Evolutionary conservation across 805 yeast genomes (phyloP), one percentile per base, ranked within the genome.

Genomic region (Metschnikowia chrysomelidarum): DNA sequence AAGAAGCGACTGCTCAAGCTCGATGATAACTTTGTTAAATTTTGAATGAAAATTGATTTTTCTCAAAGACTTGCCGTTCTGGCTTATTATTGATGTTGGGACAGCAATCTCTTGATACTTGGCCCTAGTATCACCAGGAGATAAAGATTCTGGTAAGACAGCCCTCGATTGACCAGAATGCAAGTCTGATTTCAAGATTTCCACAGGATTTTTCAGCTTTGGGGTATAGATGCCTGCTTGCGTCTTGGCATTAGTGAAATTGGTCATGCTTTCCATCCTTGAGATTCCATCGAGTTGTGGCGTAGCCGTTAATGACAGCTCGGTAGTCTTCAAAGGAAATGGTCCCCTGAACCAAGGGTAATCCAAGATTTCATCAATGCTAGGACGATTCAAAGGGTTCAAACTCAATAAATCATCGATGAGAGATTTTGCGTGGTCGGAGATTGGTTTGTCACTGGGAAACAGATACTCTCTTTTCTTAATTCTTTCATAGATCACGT

Each of bases 401-500:
- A 86, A 74, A 24, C 83, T 73, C 43, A 93, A 74, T 43, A 93
- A 70, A 51, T 81, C 85, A 44, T 66, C 67, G 43, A 93, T 86
- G 41, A 94, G 71, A 13, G 69, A 66, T 53, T 75, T 76, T 1
- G 96, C 97, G 34, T 81, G 87, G 4, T 68, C 60, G 4, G 94
- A 79, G 25, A 85, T 76, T 49, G 77, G 76, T 45, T 72, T 71
- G 38, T 78, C 82, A 13, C 65, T 68, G 13, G 98, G 98, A 60
- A 89, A 91, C 24, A 64, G 61, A 57, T 79, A 87, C 42, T 87
- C 95, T 40, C 82, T 81, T 39, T 74, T 71, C 60, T 88, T 87
- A 58, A 93, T 93, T 64, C 96, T 76, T 54, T 87, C 94, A 63
- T 93, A 93, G 47, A 93, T 93, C 38, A 82, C 78, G 51, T 87